Conservation (phyloP, 2,329 filamentous ascomycete genomes). For the Zarea fungicola region DNA sequence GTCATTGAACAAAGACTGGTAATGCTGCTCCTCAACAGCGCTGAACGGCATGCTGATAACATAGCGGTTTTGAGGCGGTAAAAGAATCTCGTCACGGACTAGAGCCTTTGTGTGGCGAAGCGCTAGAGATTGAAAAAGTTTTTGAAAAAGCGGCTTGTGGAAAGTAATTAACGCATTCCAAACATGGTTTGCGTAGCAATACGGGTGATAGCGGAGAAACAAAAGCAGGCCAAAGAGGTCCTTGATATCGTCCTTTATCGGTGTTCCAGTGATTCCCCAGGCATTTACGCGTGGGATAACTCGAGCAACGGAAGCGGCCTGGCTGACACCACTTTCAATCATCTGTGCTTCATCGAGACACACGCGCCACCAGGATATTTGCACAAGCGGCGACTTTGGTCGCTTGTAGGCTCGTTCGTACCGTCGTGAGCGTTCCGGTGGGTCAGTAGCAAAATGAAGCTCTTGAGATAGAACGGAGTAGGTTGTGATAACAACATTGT, state of each 20-base stretch:
- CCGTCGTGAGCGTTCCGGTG: constrained; percentile 63
- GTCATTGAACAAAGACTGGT: constrained; percentile 66
- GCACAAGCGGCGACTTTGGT: constrained; percentile 68
- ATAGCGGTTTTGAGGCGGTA: constrained; percentile 80
- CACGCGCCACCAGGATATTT: constrained; percentile 84
- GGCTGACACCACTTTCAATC: constrained; percentile 82
- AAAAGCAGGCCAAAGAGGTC: constrained; percentile 77
- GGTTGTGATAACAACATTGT: constrained; percentile 60
- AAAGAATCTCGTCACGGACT: constrained; percentile 69
- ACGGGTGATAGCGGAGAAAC: constrained; percentile 77
- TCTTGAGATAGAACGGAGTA: constrained; percentile 72
- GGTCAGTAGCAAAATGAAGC: constrained; percentile 67
- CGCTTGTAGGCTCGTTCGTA: constrained; percentile 61
- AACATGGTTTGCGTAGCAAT: constrained; percentile 54
- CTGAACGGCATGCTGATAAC: constrained; percentile 89
- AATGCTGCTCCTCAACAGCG: constrained; percentile 85
- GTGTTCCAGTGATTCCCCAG: constrained; percentile 88
- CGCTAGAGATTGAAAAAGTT: constrained; percentile 66
- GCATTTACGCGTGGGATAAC: constrained; percentile 78
- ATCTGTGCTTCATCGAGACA: constrained; percentile 80
- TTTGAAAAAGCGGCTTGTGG: constrained; percentile 59
- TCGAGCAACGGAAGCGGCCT: constrained; percentile 74
- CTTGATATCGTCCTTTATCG: constrained; percentile 69
- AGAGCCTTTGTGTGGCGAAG: constrained; percentile 81
- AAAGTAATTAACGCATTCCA: constrained; percentile 63